Base-by-base conservation (phyloP, 1,284 basidiomycete genomes). In the Pseudomicrostroma phylloplanum region DNA sequence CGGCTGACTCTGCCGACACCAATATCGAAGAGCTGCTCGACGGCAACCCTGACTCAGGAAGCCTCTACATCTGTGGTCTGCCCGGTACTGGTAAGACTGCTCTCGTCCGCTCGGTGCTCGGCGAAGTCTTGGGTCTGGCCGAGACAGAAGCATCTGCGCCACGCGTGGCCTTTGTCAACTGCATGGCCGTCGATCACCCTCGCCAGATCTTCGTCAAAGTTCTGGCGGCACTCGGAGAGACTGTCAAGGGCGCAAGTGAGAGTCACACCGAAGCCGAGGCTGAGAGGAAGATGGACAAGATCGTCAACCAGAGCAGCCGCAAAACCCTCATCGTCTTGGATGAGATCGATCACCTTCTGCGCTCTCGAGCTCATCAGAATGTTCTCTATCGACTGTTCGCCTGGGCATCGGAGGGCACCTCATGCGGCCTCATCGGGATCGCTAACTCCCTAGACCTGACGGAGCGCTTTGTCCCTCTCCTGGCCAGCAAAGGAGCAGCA, bases 21-120 rank as follows among this genome's bases (percentile, higher is more conserved):
- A n/a, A n/a, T 6, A 58, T 63, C 55, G 57, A 56, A 30, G 66
- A 71, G 15, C 62, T 68, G 61, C 67, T 73, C 39, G 69, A 73
- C 41, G 71, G 71, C 23, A 68, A 70, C 48, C 13, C 61, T 1
- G 65, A 68, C 30, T 69, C 71, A 0, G 66, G 67, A 3, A 66
- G 71, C 58, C 70, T 82, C 21, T 81, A 81, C 69, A 73, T 82
- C 39, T 81, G 80, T 25, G 81, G 81, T n/a, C 72, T 80, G 30
- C 81, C 81, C 1, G 81, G 81, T 0, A 81, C 80, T 3, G 81
- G 81, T 56, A 82, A 82, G 68, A 82, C 81, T 11, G 80, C 80
- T 2, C 72, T 82, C 1, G 67, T 82, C 2, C 69, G 71, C 1
- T 70, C 74, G 3, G 71, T 81, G n/a, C 61, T 82, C 19, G 65